Evolutionary conservation across 306 rosid genomes (phyloP).

Genomic region (Casuarina cunninghamiana): DNA sequence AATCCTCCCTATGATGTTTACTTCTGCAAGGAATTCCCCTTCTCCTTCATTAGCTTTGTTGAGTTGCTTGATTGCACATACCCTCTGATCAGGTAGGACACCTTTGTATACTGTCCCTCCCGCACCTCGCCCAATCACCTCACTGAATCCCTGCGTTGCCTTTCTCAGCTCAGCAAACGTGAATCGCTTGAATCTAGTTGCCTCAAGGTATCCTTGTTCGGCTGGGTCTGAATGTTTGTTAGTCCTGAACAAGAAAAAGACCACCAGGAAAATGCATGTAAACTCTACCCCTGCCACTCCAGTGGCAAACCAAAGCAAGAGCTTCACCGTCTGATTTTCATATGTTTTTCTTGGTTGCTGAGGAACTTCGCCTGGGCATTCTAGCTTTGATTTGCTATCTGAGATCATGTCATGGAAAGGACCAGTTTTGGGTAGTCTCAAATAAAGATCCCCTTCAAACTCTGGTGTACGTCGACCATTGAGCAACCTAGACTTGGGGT

Average conservation of each 20-base stretch:
- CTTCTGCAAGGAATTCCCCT: constrained; percentile 45
- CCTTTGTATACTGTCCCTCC: constrained; percentile 41
- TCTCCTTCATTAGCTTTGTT: constrained; percentile 28
- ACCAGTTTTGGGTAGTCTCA: constrained; percentile 26
- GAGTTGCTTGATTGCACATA: constrained; percentile 35
- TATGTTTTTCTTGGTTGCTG: constrained; percentile 9
- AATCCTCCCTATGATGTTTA: constrained; percentile 29
- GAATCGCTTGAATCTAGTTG: constrained; percentile 31
- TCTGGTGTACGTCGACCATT: constrained; percentile 29
- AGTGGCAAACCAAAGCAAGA: constrained; percentile 24
- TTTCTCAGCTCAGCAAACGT: constrained; percentile 30
- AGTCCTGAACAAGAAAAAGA: background rate
- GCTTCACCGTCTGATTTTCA: constrained; percentile 10
- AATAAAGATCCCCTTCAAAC: constrained; percentile 26
- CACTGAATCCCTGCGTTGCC: constrained; percentile 23
- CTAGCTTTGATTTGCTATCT: background rate
- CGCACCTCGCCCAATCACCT: constrained; percentile 40
- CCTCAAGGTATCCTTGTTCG: constrained; percentile 20
- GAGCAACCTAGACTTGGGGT: constrained; percentile 25
- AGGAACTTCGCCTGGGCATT: constrained; percentile 1
- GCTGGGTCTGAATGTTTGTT: background rate
- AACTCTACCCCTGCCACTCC: constrained; percentile 35
- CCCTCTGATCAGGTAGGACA: constrained; percentile 15
- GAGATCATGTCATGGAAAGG: background rate
- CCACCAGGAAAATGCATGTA: constrained; percentile 18